Evolutionary conservation across 2,329 filamentous ascomycete species (phyloP), one percentile per base, ranked within the genome.

Genomic region (Ascochyta lentis): DNA sequence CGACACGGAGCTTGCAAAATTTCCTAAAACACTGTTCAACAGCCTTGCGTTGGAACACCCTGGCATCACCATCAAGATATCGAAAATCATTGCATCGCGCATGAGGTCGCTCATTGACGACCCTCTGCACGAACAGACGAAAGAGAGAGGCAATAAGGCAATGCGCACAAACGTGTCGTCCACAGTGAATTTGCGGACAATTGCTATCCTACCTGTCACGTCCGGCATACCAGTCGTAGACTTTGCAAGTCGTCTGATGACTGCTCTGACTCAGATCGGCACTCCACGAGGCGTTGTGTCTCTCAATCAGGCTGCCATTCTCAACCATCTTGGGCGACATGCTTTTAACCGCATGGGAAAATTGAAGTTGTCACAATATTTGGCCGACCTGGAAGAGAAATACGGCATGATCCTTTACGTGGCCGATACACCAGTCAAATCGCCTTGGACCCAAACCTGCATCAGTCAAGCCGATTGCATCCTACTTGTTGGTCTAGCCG

Each of bases 331-430:
- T 1, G 95, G 96, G 26, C 89, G 95, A 60, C 92, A 99, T 76
- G 95, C 96, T 0, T 99, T 99, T 74, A 98, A 90, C 76, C 91
- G 89, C 66, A 98, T 99, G 89, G 95, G 95, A 6, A 98, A 97
- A 76, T 80, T 99, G 26, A 97, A 96, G 76, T 81, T 99, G 6
- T 92, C 94, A 1, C 94, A 99, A 65, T 99, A 99, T 70, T 84
- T 99, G 45, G 95, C 96, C 2, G 95, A 99, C 69, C 81, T 99
- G 10, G 95, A 99, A 76, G 95, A 99, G 77, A 96, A 96, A 73
- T 98, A 96, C 67, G 92, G 94, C 1, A 86, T 99, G 66, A 92
- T 99, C 1, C 82, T 99, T 7, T 99, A 99, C 71, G 89, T 99
- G 54, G 95, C 94, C 47, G 95, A 99, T 75, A 99, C 96, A 4